Percentiles rank a stretch among this genome's conserved stretches.
phyloP scores from a whole-genome alignment of 176 grass and related monocot species.

The Typha latifolia region DNA sequence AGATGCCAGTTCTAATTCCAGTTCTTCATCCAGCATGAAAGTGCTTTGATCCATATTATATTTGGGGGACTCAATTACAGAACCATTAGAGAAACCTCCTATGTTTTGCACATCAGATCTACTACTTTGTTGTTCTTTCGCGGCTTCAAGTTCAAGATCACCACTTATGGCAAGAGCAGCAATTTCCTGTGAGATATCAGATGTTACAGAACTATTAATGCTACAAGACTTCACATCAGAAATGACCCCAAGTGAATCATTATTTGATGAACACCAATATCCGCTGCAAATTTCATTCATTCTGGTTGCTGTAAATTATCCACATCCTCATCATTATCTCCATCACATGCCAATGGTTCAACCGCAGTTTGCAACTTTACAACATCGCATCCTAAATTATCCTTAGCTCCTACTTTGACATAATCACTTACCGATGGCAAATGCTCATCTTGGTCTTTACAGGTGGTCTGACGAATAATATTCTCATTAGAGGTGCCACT shows the following conservation, averaged over 20 bases:
- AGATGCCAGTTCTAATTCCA: constrained; percentile 47
- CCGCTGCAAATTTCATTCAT: too few species aligned
- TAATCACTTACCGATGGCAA: neutral
- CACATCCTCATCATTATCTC: too few species aligned
- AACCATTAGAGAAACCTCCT: constrained; percentile 17
- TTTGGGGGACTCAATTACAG: neutral
- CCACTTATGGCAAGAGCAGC: neutral
- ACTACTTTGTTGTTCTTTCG: neutral
- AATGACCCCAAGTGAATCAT: too few species aligned
- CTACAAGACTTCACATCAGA: neutral
- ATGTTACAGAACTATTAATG: neutral
- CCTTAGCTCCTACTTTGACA: neutral
- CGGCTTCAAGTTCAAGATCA: neutral
- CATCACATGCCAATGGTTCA: too few species aligned
- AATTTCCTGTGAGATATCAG: constrained; percentile 2
- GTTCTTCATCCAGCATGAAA: constrained; percentile 50
- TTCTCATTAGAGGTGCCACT: constrained; percentile 4
- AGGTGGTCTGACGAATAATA: constrained; percentile 6
- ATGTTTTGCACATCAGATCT: constrained; percentile 13
- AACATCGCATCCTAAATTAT: neutral
- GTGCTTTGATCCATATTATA: constrained; percentile 30
- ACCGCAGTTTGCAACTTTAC: neutral
- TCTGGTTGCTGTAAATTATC: too few species aligned
- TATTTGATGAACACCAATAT: too few species aligned
- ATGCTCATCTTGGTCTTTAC: constrained; percentile 11